Evolutionary conservation across 2,329 filamentous ascomycete genomes (phyloP), one percentile per base, ranked within the genome.

Genomic region (Rhinocladiella mackenziei): DNA sequence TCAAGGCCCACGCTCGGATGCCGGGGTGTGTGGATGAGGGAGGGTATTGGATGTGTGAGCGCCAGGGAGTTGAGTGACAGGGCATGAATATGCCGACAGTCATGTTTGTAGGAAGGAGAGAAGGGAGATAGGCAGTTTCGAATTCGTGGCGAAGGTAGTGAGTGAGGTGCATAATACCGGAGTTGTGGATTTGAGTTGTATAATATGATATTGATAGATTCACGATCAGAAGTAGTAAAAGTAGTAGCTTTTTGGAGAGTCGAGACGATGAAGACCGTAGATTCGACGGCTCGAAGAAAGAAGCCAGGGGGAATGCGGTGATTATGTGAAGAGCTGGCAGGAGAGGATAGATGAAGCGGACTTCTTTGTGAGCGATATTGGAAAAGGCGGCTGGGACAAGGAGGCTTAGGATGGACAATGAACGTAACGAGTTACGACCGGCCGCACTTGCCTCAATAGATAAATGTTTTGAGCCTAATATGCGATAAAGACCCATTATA

Each of bases 61-160:
- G 84, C 91, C 92, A 97, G 2, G 92, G 91, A 0, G 91, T 97
- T 54, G 85, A 86, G 71, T 98, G 92, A 68, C 92, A 98, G 7
- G 92, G 92, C 76, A 89, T 94, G 17, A 98, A 75, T 67, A 97
- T 96, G 14, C 84, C 83, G 23, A 83, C 71, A 2, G 76, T 76
- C 19, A 76, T 74, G 35, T 56, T 57, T 22, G 49, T 36, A 5
- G 41, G 45, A 25, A 39, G 56, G 29, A 19, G 56, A 22, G 59
- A 57, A 45, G 66, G 60, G 1, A 75, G 69, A 54, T 80, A 74
- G 23, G 78, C 65, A 32, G 64, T 65, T 62, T 86, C 77, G 62
- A 88, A 88, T 58, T 87, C 77, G 29, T 71, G 63, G n/a, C 91
- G 83, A 35, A 98, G 75, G 63, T 84, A 88, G 51, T 75, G 64